These are phyloP conservation scores for Cornus florida DNA, from an alignment of 148 eudicot species.

Conservation along the genomic window DNA sequence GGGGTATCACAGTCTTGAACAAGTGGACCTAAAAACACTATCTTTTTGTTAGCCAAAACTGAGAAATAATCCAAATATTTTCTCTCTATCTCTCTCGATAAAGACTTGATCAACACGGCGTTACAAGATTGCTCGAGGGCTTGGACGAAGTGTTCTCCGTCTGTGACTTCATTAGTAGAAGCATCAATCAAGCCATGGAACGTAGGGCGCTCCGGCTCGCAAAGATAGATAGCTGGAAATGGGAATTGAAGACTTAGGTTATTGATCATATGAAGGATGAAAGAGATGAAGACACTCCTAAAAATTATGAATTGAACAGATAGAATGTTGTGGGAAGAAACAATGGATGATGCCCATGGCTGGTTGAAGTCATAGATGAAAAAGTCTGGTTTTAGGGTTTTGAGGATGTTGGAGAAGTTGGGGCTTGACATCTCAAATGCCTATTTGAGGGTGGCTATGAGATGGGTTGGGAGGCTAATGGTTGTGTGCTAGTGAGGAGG, in stretches of 20 bases:
- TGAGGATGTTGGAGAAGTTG: too few relatives aligned
- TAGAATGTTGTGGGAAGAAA: neutral
- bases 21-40: too few relatives aligned
- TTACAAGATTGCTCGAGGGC: neutral
- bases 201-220: neutral
- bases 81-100: too few relatives aligned
- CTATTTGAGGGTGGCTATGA: slow-evolving; percentile 5
- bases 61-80: too few relatives aligned
- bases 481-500: slow-evolving; percentile 19
- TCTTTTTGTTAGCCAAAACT: too few relatives aligned
- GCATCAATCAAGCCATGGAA: neutral
- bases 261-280: neutral
- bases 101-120: too few relatives aligned
- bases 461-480: slow-evolving; percentile 15
- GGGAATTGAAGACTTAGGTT: neutral
- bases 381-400: too few relatives aligned
- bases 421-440: too few relatives aligned
- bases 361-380: too few relatives aligned
- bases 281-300: neutral
- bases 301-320: neutral
- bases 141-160: neutral
- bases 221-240: neutral
- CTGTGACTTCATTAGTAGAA: neutral
- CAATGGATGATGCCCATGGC: neutral
- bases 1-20: too few relatives aligned